Conservation (phyloP, 2,329 filamentous ascomycete species). For the Dactylonectria macrodidyma region DNA sequence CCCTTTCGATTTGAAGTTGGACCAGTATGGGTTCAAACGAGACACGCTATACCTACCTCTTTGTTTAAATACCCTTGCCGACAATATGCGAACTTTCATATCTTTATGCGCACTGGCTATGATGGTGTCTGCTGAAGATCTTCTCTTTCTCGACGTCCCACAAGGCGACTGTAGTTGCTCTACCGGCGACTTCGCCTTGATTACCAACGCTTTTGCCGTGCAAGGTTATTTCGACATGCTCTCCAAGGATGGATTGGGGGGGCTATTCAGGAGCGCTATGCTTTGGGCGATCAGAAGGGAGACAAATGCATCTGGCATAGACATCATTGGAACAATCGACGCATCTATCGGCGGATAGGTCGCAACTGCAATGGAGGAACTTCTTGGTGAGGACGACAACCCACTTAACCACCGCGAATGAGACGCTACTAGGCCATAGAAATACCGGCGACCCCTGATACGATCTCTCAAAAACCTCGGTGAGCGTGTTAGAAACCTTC, state of each 20-base stretch:
- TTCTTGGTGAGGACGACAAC: conserved; percentile 1
- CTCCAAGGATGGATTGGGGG: background rate
- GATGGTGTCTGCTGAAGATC: too few species aligned
- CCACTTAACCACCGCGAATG: background rate
- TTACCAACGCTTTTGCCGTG: background rate
- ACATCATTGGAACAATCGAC: background rate
- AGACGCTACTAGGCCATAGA: background rate
- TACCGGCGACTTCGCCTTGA: background rate
- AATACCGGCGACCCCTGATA: background rate
- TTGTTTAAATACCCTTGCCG: too few species aligned
- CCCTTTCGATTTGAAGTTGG: too few species aligned
- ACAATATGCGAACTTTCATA: too few species aligned
- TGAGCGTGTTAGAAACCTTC: too few species aligned
- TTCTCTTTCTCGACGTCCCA: background rate
- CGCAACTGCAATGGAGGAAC: background rate
- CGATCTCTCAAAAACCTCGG: background rate
- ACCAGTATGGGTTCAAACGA: too few species aligned
- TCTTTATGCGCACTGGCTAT: too few species aligned
- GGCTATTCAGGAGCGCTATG: conserved; percentile 6
- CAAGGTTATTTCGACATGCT: background rate
- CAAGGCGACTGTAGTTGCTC: background rate
- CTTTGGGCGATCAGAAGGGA: background rate
- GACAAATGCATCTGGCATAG: background rate
- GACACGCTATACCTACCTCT: too few species aligned
- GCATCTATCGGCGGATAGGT: conserved; percentile 1